A percentile compares a stretch with the other conserved stretches of the same genome.
phyloP scores from a whole-genome alignment of 352 stramenopile genomes.

The Phytophthora fragariaefolia region DNA sequence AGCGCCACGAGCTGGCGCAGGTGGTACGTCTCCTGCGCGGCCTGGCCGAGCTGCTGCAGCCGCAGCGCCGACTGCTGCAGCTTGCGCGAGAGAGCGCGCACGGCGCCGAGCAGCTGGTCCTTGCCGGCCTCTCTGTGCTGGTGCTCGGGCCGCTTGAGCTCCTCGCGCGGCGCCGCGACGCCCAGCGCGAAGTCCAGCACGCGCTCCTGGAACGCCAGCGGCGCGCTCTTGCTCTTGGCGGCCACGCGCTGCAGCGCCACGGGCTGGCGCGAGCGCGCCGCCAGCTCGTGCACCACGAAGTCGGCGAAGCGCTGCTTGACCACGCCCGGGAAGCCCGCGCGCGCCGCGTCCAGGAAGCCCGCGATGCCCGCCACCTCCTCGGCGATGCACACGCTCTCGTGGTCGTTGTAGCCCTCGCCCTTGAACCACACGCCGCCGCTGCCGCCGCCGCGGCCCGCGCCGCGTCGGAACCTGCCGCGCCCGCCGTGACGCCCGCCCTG shows the following conservation, averaged over 20 bases:
- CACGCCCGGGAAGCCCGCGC: constrained; percentile 65
- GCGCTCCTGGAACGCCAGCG: constrained; percentile 45
- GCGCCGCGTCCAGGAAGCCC: constrained; percentile 46
- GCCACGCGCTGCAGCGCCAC: constrained; percentile 47
- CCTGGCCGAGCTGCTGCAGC: constrained; percentile 30
- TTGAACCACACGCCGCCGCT: constrained; percentile 53
- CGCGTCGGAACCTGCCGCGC: constrained; percentile 24
- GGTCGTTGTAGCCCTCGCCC: constrained; percentile 70
- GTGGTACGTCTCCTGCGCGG: constrained; percentile 57
- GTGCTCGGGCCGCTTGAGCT: background rate
- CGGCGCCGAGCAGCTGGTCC: constrained; percentile 9
- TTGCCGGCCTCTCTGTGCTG: constrained; percentile 10
- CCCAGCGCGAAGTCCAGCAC: constrained; percentile 43
- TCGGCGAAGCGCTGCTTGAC: constrained; percentile 88
- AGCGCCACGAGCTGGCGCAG: constrained; percentile 55
- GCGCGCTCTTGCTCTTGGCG: constrained; percentile 46
- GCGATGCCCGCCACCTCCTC: constrained; percentile 70
- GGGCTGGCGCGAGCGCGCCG: constrained; percentile 21
- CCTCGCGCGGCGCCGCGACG: constrained; percentile 1
- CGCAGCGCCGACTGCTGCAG: constrained; percentile 29
- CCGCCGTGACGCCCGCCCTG: constrained; percentile 33
- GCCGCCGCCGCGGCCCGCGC: constrained; percentile 1
- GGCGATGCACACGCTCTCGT: constrained; percentile 63
- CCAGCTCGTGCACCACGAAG: constrained; percentile 86
- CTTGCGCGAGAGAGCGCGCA: constrained; percentile 34